Evolutionary conservation across 345 rosid species (phyloP).

Genomic region (Heritiera littoralis): DNA sequence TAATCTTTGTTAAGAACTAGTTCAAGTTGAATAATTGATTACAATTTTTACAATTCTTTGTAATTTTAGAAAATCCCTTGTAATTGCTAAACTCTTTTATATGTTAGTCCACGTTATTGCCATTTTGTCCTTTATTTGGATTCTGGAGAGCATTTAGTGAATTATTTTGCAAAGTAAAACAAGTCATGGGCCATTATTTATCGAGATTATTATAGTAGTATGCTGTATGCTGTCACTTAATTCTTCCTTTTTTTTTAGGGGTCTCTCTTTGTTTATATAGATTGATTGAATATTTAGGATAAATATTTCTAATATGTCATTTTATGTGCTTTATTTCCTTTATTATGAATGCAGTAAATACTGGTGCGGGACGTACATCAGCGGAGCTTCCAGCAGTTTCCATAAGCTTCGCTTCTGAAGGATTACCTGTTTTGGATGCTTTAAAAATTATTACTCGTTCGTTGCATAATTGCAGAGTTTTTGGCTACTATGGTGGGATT

Average conservation of each 20-base stretch:
- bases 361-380: conserved; percentile 32
- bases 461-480: conserved; percentile 69
- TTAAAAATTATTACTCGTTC: conserved; percentile 55
- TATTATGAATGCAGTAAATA: conserved; percentile 45
- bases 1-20: not conserved
- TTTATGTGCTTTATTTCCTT: conserved; percentile 13
- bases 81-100: not conserved
- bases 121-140: conserved; percentile 11
- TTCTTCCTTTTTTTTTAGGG: conserved; percentile 4
- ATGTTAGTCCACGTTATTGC: not conserved
- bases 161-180: not conserved
- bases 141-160: not conserved
- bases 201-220: not conserved
- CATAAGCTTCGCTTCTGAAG: conserved; percentile 50
- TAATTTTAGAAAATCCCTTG: not conserved
- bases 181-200: not conserved
- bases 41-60: not conserved
- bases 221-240: conserved; percentile 6
- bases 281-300: not conserved
- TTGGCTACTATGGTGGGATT: conserved; percentile 67
- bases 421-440: conserved; percentile 58
- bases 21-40: not conserved
- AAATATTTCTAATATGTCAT: not conserved
- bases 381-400: conserved; percentile 39
- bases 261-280: conserved; percentile 14